Conservation (phyloP, 495 filamentous ascomycete species). For the Talaromyces borbonicus region DNA sequence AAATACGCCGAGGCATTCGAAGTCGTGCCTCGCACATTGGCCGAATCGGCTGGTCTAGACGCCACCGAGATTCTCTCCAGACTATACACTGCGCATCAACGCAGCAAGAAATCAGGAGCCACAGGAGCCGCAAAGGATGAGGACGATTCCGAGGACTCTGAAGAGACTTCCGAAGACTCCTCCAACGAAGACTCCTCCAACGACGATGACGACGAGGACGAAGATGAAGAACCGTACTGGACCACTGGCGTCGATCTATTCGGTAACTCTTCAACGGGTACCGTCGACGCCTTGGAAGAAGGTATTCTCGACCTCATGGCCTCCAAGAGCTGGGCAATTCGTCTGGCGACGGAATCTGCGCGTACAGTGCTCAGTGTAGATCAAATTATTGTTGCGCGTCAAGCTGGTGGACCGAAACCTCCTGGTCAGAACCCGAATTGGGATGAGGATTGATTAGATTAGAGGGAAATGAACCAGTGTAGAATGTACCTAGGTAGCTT, state of each 20-base stretch:
- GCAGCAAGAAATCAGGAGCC: slow-evolving; percentile 13
- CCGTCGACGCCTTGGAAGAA: slow-evolving; percentile 76
- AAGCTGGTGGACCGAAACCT: slow-evolving; percentile 95
- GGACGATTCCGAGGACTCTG: slow-evolving; percentile 16
- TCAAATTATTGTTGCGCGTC: slow-evolving; percentile 97
- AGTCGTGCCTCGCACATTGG: slow-evolving; percentile 85
- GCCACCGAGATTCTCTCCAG: slow-evolving; percentile 88
- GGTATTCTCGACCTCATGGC: slow-evolving; percentile 88
- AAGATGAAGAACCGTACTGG: slow-evolving; percentile 65
- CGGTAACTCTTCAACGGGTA: slow-evolving; percentile 69
- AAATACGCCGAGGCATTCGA: slow-evolving; percentile 98
- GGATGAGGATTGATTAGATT: slow-evolving; percentile 74
- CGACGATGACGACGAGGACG: slow-evolving; percentile 24
- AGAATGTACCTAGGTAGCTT: background rate
- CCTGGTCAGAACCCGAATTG: slow-evolving; percentile 93
- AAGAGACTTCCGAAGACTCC: slow-evolving; percentile 20
- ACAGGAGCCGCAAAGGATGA: background rate
- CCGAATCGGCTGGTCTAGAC: slow-evolving; percentile 89
- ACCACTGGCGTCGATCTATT: slow-evolving; percentile 90
- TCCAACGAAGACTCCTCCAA: slow-evolving; percentile 11
- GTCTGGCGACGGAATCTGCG: slow-evolving; percentile 88
- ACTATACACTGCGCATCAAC: slow-evolving; percentile 88
- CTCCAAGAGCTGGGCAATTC: slow-evolving; percentile 91
- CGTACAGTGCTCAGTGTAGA: slow-evolving; percentile 93
- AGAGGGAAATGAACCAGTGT: slow-evolving; percentile 1